A percentile compares a stretch with the other conserved stretches of the same genome.
Conservation (phyloP, 2,329 filamentous ascomycete species). For the Fusarium armeniacum region DNA sequence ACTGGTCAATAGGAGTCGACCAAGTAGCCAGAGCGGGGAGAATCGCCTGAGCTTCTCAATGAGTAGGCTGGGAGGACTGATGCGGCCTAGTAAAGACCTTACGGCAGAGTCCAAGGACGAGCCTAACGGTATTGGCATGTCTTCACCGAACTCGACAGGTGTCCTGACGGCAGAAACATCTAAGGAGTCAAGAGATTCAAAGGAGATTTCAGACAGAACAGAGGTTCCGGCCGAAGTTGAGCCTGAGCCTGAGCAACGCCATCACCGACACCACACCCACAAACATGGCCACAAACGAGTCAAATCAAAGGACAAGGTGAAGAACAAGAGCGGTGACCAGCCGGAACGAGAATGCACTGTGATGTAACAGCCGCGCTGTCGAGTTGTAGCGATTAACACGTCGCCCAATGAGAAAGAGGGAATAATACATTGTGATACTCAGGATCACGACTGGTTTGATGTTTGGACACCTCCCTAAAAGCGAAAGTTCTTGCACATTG, state of each 20-base stretch:
- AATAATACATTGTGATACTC: conserved; percentile 5
- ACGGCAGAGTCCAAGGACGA: conserved; percentile 46
- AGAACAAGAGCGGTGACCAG: conserved; percentile 55
- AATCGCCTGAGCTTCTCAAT: conserved; percentile 70
- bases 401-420: not conserved
- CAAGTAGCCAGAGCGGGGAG: conserved; percentile 71
- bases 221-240: conserved; percentile 48
- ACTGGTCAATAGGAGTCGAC: conserved; percentile 65
- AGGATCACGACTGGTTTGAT: conserved; percentile 8
- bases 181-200: conserved; percentile 38
- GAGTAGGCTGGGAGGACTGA: conserved; percentile 66
- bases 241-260: conserved; percentile 40
- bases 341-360: conserved; percentile 64
- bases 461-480: conserved; percentile 21
- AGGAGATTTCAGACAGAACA: conserved; percentile 27
- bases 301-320: conserved; percentile 58
- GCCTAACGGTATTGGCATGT: conserved; percentile 45
- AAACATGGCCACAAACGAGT: conserved; percentile 55
- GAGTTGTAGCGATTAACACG: conserved; percentile 2
- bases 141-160: conserved; percentile 48
- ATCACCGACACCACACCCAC: conserved; percentile 47
- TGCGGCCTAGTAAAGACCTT: conserved; percentile 65
- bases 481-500: no score
- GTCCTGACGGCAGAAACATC: conserved; percentile 46
- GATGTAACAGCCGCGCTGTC: conserved; percentile 56